phyloP scores from a whole-genome alignment of 2,329 filamentous ascomycete species.

The Teratosphaeria epicoccoides region DNA sequence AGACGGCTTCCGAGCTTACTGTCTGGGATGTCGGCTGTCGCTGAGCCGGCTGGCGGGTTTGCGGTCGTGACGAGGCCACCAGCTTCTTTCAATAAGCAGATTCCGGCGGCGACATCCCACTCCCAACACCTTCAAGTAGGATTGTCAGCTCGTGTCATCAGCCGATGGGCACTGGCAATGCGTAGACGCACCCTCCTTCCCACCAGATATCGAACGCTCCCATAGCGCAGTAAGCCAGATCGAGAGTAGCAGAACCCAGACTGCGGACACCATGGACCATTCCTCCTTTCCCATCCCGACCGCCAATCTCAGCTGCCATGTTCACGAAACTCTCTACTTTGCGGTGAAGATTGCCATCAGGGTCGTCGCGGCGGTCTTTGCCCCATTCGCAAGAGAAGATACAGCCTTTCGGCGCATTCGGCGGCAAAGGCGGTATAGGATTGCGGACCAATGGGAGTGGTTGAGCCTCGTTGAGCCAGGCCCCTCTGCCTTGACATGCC shows the following conservation, averaged over 20 bases:
- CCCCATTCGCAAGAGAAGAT: conserved; percentile 71
- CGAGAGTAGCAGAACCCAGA: conserved; percentile 61
- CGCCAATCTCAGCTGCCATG: conserved; percentile 57
- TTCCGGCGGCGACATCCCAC: conserved; percentile 70
- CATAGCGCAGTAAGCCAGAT: conserved; percentile 65
- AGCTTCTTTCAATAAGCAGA: conserved; percentile 62
- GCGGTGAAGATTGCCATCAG: conserved; percentile 56
- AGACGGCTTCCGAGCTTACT: conserved; percentile 55
- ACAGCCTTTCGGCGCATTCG: conserved; percentile 55
- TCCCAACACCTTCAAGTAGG: conserved; percentile 32
- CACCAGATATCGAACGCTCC: conserved; percentile 40
- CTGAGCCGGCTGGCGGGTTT: conserved; percentile 53
- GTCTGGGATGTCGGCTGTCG: conserved; percentile 47
- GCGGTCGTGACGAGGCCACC: conserved; percentile 64
- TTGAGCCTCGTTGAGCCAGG: conserved; percentile 57
- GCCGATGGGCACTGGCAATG: background rate
- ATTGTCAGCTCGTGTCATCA: conserved; percentile 4
- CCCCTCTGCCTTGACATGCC: conserved; percentile 53
- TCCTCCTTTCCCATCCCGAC: conserved; percentile 55
- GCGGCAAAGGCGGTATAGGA: conserved; percentile 53
- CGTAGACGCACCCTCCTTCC: conserved; percentile 50
- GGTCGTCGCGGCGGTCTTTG: conserved; percentile 58
- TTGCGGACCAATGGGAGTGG: conserved; percentile 52
- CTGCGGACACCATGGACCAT: conserved; percentile 72
- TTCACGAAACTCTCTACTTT: conserved; percentile 68